Base-by-base conservation (phyloP, 2,329 filamentous ascomycete species). In the Diaporthe citri region DNA sequence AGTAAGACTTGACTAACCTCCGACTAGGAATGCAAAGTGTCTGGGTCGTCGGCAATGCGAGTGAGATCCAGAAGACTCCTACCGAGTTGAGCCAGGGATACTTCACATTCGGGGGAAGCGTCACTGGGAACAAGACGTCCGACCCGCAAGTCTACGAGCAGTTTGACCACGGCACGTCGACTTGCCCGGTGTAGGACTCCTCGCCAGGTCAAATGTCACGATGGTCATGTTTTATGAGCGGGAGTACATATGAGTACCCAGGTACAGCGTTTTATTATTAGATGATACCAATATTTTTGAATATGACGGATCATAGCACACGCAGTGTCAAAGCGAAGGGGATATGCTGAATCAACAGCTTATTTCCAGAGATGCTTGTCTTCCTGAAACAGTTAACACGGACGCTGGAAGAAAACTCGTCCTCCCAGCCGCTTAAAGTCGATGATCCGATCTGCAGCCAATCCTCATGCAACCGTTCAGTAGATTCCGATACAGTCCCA, bases 71-170 rank as follows among this genome's bases (percentile, higher is more conserved):
- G 28, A 79, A 81, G 64, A 82, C 84, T 17, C 83, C 83, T 12
- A 66, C 80, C 13, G 82, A 82, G 0, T 82, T 85, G 66, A 80
- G 84, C 15, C 76, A 76, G 10, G 85, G 85, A 0, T 89, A 88
- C 72, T 75, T 88, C 4, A 77, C 80, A 0, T 88, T 84, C 72
- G 87, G 86, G 0, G 87, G 87, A 0, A 84, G 80, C 41, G 87
- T 85, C 0, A 87, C 86, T 60, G 87, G 87, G 2, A 88, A 85
- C 64, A 77, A 13, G 4, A 69, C 48, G 8, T 12, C 4, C 10
- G n/a, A 31, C 34, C 71, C 71, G 13, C 71, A 73, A 13, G 71
- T 73, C 4, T 67, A 73, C 51, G 51, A 73, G 22, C 59, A 73
- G 25, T 73, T 73, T 36, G 39, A 73, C 41, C 71, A 73, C 36